phyloP scores from a whole-genome alignment of 352 stramenopile genomes.

The Globisporangium emineosum region DNA sequence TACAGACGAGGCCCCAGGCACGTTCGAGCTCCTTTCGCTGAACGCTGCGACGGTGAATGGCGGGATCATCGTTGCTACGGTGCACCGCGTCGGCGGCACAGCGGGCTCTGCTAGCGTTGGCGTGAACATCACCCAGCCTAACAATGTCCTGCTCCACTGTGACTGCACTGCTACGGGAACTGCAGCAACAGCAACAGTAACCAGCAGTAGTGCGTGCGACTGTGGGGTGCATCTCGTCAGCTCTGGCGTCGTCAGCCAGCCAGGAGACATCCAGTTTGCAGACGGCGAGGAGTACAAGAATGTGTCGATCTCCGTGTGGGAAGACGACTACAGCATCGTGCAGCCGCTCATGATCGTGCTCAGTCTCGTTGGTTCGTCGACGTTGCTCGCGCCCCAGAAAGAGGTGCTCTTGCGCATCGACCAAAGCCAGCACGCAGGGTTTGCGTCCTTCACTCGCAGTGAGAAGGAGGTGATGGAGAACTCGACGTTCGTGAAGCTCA shows the following conservation, averaged over 20 bases:
- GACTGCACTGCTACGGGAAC: slow-evolving; percentile 6
- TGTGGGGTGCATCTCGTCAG: slow-evolving; percentile 33
- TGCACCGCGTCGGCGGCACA: slow-evolving; percentile 34
- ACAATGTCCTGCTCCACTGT: slow-evolving; percentile 31
- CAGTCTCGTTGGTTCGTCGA: slow-evolving; percentile 16
- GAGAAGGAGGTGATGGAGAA: slow-evolving; percentile 32
- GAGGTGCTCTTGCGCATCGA: slow-evolving; percentile 30
- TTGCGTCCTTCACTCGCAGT: slow-evolving; percentile 31
- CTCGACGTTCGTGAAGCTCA: slow-evolving; percentile 30
- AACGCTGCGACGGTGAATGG: slow-evolving; percentile 23
- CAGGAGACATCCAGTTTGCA: slow-evolving; percentile 30
- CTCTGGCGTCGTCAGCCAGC: slow-evolving; percentile 12
- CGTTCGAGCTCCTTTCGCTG: slow-evolving; percentile 20
- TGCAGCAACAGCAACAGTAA: neutral
- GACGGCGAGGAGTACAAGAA: slow-evolving; percentile 41
- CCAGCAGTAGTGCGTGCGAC: slow-evolving; percentile 19
- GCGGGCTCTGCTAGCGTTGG: slow-evolving; percentile 27
- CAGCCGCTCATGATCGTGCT: slow-evolving; percentile 21
- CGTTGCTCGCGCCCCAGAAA: slow-evolving; percentile 17
- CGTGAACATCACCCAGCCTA: slow-evolving; percentile 31
- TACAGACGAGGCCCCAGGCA: slow-evolving; percentile 2
- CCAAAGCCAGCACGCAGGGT: slow-evolving; percentile 25
- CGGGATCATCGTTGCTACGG: slow-evolving; percentile 17
- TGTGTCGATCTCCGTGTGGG: slow-evolving; percentile 34
- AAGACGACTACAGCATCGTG: slow-evolving; percentile 30